phyloP scores from a whole-genome alignment of 352 stramenopile genomes.

The Globisporangium okanoganense region DNA sequence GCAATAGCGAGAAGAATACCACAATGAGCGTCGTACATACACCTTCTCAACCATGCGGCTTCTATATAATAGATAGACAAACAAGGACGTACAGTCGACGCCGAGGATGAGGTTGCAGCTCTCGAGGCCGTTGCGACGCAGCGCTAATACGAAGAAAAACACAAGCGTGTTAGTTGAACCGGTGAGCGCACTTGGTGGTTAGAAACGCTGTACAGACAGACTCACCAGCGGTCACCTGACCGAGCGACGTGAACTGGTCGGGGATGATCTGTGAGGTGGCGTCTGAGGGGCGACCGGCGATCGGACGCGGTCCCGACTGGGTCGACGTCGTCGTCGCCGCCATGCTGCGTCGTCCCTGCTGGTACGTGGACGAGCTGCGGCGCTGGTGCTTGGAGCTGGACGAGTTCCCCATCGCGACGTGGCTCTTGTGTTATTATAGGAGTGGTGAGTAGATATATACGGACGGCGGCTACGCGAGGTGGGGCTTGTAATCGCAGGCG shows the following conservation, averaged over 20 bases:
- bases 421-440: neutral
- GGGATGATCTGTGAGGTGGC: constrained; percentile 46
- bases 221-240: constrained; percentile 53
- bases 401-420: constrained; percentile 29
- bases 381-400: constrained; percentile 6
- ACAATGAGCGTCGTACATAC: neutral
- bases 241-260: constrained; percentile 64
- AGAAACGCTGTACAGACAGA: neutral
- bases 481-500: neutral
- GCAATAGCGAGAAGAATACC: neutral
- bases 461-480: neutral
- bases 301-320: constrained; percentile 32
- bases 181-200: no score
- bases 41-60: neutral
- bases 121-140: constrained; percentile 72
- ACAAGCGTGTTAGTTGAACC: neutral
- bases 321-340: constrained; percentile 15
- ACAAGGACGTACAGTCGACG: constrained; percentile 74
- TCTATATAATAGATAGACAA: neutral
- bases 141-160: constrained; percentile 25
- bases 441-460: neutral
- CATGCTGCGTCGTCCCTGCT: constrained; percentile 12
- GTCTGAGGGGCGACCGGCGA: constrained; percentile 16
- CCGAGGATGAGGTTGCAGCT: constrained; percentile 85
- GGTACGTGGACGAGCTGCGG: neutral